phyloP scores from a whole-genome alignment of 2,329 filamentous ascomycete genomes.

The Pseudopyrenochaeta lycopersici region DNA sequence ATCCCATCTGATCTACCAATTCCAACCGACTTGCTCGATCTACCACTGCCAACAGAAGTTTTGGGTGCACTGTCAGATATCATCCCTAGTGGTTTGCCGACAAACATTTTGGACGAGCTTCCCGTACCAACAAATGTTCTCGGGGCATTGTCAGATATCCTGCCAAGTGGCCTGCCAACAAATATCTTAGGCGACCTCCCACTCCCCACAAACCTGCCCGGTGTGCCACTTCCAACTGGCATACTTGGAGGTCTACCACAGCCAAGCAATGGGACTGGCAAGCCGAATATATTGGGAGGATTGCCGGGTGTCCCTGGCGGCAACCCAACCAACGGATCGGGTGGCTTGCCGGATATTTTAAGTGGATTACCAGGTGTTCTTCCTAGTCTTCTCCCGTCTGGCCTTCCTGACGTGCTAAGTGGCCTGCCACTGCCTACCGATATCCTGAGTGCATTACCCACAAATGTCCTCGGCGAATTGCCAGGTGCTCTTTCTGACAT shows the following conservation, averaged over 20 bases:
- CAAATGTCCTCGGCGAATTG: not conserved
- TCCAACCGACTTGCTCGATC: not conserved
- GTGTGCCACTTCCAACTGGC: constrained; percentile 2
- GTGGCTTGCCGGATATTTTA: not conserved
- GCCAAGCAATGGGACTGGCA: no score
- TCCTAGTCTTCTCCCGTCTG: not conserved
- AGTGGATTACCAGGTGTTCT: not conserved
- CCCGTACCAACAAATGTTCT: constrained; percentile 1
- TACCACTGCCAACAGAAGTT: constrained; percentile 2
- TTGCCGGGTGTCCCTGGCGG: not conserved
- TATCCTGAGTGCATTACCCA: not conserved
- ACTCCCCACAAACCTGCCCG: no score
- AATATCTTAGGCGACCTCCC: not conserved
- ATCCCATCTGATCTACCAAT: not conserved
- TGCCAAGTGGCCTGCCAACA: not conserved
- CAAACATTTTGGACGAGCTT: not conserved
- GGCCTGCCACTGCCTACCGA: constrained; percentile 1
- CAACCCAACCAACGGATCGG: not conserved
- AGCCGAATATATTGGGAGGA: not conserved
- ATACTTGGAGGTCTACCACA: not conserved
- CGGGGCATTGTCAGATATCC: not conserved
- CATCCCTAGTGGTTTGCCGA: not conserved
- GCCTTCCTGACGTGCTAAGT: not conserved
- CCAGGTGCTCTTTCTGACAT: not conserved
- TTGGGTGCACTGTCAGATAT: not conserved